phyloP scores from a whole-genome alignment of 2,329 filamentous ascomycete species.

The Neobulgaria alba region DNA sequence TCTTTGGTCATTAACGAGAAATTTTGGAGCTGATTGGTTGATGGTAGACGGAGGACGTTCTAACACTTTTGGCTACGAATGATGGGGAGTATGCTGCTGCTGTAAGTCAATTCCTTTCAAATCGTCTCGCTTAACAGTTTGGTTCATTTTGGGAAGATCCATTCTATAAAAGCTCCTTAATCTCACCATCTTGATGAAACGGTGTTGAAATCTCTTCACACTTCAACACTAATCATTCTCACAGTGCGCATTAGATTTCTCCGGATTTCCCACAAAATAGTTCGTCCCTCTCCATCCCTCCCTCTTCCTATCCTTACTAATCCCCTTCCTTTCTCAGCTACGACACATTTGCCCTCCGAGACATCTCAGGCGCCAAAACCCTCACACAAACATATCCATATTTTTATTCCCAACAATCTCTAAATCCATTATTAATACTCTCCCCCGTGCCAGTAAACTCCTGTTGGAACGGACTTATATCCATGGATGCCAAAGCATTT shows the following conservation, averaged over 20 bases:
- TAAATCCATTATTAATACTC: neutral
- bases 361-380: conserved; percentile 41
- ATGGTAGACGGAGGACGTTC: conserved; percentile 44
- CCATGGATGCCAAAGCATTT: conserved; percentile 11
- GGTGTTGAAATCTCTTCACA: too few relatives aligned
- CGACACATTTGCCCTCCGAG: conserved; percentile 54
- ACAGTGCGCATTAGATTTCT: conserved; percentile 29
- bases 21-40: conserved; percentile 1
- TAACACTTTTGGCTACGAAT: conserved; percentile 47
- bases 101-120: too few relatives aligned
- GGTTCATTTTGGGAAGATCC: too few relatives aligned
- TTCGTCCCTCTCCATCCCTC: conserved; percentile 5
- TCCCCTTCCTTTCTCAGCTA: conserved; percentile 31
- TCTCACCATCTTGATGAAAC: too few relatives aligned
- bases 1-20: neutral
- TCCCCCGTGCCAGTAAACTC: conserved; percentile 20
- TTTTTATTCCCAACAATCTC: neutral
- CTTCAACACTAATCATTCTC: too few relatives aligned
- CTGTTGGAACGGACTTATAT: conserved; percentile 45
- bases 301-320: neutral
- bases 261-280: conserved; percentile 33
- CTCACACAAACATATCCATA: conserved; percentile 46
- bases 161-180: too few relatives aligned
- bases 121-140: too few relatives aligned
- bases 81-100: conserved; percentile 51